phyloP scores from a whole-genome alignment of 768 basidiomycete genomes.

The Tricholoma hemisulphureum region DNA sequence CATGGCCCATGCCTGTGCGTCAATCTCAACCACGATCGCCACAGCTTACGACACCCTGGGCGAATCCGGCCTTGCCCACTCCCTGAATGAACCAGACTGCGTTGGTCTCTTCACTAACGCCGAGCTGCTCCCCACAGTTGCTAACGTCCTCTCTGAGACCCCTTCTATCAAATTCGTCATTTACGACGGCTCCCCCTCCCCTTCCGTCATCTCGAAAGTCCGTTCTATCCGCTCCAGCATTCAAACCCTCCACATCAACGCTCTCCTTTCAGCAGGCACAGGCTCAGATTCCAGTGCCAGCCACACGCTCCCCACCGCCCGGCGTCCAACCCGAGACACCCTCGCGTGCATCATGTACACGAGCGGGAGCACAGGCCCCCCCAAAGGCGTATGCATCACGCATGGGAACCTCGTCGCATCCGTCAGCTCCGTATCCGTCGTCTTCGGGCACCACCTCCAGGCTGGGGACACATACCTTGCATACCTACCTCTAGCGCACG shows the following conservation, averaged over 20 bases:
- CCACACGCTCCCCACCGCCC: constrained; percentile 35
- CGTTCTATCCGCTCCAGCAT: constrained; percentile 50
- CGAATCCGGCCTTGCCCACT: constrained; percentile 81
- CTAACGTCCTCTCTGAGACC: constrained; percentile 67
- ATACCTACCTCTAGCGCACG: constrained; percentile 92
- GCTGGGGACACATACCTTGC: constrained; percentile 74
- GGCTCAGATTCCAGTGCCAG: constrained; percentile 35
- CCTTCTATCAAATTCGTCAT: constrained; percentile 77
- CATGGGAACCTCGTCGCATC: constrained; percentile 86
- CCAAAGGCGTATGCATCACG: constrained; percentile 91
- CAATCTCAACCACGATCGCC: constrained; percentile 78
- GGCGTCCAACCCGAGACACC: constrained; percentile 43
- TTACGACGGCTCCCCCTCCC: constrained; percentile 72
- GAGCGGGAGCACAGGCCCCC: constrained; percentile 84
- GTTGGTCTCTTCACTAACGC: constrained; percentile 89
- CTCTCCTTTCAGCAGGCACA: constrained; percentile 67
- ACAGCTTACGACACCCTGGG: constrained; percentile 97
- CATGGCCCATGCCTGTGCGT: constrained; percentile 76
- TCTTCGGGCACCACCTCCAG: constrained; percentile 66
- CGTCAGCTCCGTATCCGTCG: constrained; percentile 69
- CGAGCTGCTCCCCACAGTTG: constrained; percentile 77
- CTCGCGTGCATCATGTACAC: constrained; percentile 69
- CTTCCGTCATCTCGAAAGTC: constrained; percentile 58
- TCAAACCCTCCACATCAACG: constrained; percentile 60
- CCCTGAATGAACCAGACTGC: constrained; percentile 80